Evolutionary conservation across 2,329 filamentous ascomycete genomes (phyloP), one percentile per base, ranked within the genome.

Genomic region (Phoma sp.): DNA sequence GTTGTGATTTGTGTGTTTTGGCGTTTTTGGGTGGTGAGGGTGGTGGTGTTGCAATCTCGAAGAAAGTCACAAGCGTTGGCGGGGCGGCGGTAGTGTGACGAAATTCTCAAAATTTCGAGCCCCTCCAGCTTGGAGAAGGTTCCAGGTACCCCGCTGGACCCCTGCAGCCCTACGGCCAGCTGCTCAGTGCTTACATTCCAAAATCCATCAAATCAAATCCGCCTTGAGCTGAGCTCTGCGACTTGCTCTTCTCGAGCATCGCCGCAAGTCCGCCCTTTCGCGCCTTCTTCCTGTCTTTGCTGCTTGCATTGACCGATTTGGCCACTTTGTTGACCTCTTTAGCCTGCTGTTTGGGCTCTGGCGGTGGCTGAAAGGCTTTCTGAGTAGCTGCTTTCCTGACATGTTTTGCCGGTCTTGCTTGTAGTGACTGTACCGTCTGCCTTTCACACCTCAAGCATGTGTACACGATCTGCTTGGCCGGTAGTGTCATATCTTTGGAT

Each of bases 231-330:
- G 72, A 68, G 19, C 51, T 59, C 69, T 79, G 47, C 62, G 62
- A 63, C 51, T 77, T 78, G 64, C 65, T 77, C 58, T 77, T 80
- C 5, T 79, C 79, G n/a, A 85, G 73, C 52, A 84, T 73, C 32
- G 82, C 82, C 62, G 84, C 80, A 10, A 85, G 68, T 4, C 82
- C 81, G 25, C 80, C 80, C 60, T 84, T 85, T 24, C 83, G 74
- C 51, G 80, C 74, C 63, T 83, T 85, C 22, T 81, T 81, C 62
- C 83, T 75, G 63, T 83, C 83, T 69, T 84, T 84, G 73, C 82
- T 84, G 71, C 68, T 75, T 31, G 71, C 66, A 49, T 74, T 83
- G 13, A 77, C 72, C 38, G 81, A 67, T 57, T 72, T 74, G 24
- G 57, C 51, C 22, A 63, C 41, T 35, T 63, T 67, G 39, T 39